Conservation (phyloP, 2,329 filamentous ascomycete genomes). For the Amphichorda felina region DNA sequence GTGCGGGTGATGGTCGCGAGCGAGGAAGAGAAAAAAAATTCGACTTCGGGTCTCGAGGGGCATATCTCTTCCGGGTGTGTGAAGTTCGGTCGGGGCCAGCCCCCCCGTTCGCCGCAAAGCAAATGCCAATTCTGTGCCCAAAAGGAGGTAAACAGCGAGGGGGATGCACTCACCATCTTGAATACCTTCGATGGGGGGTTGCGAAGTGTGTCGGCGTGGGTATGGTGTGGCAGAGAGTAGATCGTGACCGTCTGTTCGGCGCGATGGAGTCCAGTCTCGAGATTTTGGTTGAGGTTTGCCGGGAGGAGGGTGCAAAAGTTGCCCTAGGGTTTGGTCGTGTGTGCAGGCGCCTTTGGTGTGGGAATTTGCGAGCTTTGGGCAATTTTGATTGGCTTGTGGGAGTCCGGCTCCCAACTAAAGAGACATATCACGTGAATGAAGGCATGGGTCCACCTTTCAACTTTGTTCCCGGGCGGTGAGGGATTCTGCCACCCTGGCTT, state of each 20-base stretch:
- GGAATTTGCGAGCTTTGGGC: constrained; percentile 8
- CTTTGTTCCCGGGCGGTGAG: neutral
- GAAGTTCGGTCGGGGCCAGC: neutral
- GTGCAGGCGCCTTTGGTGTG: constrained; percentile 6
- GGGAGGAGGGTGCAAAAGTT: constrained; percentile 21
- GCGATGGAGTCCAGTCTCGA: constrained; percentile 12
- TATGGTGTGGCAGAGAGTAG: constrained; percentile 14
- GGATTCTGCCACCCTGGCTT: neutral
- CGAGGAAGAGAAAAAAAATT: neutral
- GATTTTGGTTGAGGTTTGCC: constrained; percentile 23
- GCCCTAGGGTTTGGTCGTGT: constrained; percentile 22
- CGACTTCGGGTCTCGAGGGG: neutral
- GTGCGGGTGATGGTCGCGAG: no score
- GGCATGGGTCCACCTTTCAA: neutral
- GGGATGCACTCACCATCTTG: constrained; percentile 34
- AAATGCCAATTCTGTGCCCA: neutral
- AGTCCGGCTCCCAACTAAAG: neutral
- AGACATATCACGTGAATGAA: constrained; percentile 12
- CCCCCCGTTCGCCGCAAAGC: neutral
- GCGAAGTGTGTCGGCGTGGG: constrained; percentile 26
- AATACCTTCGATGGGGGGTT: constrained; percentile 25
- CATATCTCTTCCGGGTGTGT: neutral
- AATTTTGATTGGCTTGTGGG: constrained; percentile 19
- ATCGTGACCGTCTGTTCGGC: constrained; percentile 20
- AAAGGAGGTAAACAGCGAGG: neutral